Conservation (phyloP, 1,284 basidiomycete genomes). For the Melampsora larici-populina region DNA sequence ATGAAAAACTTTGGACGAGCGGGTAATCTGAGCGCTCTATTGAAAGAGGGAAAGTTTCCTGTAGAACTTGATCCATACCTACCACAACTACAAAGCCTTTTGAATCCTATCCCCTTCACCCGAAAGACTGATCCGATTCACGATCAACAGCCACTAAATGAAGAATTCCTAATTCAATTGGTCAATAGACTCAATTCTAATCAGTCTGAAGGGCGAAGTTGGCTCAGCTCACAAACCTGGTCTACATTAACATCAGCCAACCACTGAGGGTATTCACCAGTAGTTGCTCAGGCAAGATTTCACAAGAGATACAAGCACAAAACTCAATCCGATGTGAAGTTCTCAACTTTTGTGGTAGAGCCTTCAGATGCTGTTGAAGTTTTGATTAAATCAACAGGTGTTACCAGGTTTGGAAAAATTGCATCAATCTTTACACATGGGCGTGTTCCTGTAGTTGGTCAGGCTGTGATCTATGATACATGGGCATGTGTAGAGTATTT, state of each 20-base stretch:
- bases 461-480: not conserved
- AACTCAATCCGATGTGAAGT: not conserved
- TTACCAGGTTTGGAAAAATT: not conserved
- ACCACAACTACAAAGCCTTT: not conserved
- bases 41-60: not conserved
- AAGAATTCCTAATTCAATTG: not conserved
- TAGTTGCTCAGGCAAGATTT: not conserved
- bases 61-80: not conserved
- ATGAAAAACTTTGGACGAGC: not conserved
- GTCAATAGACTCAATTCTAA: not conserved
- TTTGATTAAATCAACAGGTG: not conserved
- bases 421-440: not conserved
- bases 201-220: not conserved
- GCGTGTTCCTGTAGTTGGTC: not conserved
- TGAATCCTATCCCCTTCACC: not conserved
- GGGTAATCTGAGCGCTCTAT: constrained; percentile 4
- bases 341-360: not conserved
- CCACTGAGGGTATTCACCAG: not conserved
- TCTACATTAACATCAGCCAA: not conserved
- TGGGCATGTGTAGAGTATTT: not conserved
- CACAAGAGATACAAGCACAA: not conserved
- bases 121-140: constrained; percentile 65
- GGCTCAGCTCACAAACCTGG: not conserved
- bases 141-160: constrained; percentile 55
- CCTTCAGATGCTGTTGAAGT: not conserved